Evolutionary conservation across 352 stramenopile genomes (phyloP).

Genomic region (Phytophthora meadii): DNA sequence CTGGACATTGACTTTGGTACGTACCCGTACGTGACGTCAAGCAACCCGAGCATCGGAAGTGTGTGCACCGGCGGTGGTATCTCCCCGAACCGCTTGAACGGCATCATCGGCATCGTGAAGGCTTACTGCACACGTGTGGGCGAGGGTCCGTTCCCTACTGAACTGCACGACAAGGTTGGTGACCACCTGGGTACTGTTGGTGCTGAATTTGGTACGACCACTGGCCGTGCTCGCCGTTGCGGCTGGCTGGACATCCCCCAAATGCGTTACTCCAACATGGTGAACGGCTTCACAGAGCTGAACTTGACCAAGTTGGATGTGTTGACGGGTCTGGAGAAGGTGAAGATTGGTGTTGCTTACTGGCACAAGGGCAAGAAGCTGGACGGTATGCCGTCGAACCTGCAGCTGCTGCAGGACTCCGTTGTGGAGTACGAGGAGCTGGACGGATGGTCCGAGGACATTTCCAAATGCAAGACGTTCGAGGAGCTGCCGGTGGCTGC

Average conservation of each 20-base stretch:
- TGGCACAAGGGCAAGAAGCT: conserved; percentile 95
- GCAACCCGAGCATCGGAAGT: conserved; percentile 97
- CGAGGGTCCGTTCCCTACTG: conserved; percentile 99
- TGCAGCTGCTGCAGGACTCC: conserved; percentile 93
- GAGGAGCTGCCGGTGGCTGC: conserved; percentile 96
- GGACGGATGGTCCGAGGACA: conserved; percentile 96
- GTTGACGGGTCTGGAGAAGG: conserved; percentile 95
- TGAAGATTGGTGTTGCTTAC: conserved; percentile 97
- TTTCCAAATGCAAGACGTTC: conserved; percentile 96
- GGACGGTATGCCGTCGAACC: conserved; percentile 94
- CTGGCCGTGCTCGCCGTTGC: conserved; percentile 96
- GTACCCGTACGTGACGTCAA: conserved; percentile 99
- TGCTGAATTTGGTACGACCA: conserved; percentile 98
- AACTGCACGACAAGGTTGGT: conserved; percentile 93
- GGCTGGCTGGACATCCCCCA: conserved; percentile 99
- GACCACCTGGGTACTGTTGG: conserved; percentile 93
- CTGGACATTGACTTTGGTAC: conserved; percentile 99
- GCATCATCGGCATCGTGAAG: conserved; percentile 99
- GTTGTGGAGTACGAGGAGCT: conserved; percentile 96
- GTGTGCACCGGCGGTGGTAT: conserved; percentile 98
- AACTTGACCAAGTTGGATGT: conserved; percentile 99
- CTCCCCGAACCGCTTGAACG: conserved; percentile 91
- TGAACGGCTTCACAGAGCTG: conserved; percentile 97
- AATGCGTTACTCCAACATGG: conserved; percentile 93
- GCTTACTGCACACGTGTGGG: conserved; percentile 99